A percentile compares a stretch with the other conserved stretches of the same genome.
Evolutionary conservation across 495 filamentous ascomycete genomes (phyloP).

Genomic region (Talaromyces thailandensis): DNA sequence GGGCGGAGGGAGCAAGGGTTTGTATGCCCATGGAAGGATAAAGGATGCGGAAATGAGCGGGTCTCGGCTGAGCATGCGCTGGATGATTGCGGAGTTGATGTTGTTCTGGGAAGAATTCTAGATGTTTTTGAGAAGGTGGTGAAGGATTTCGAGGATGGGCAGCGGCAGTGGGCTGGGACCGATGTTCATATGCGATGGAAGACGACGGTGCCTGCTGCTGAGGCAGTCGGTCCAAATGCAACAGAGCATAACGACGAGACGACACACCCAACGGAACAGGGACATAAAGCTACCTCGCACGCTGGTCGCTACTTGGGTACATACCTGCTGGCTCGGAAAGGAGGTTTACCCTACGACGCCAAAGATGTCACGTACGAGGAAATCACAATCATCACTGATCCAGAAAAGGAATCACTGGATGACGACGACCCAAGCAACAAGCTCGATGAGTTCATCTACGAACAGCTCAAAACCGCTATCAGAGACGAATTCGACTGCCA

Average conservation of each 20-base stretch:
- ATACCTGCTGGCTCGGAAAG: slow-evolving; percentile 21
- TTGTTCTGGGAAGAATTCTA: slow-evolving; percentile 59
- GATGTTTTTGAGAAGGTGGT: slow-evolving; percentile 42
- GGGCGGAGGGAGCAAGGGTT: slow-evolving; percentile 58
- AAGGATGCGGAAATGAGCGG: slow-evolving; percentile 30
- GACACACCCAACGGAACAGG: background rate
- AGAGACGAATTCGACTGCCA: slow-evolving; percentile 75
- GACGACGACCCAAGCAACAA: slow-evolving; percentile 23
- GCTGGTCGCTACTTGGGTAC: slow-evolving; percentile 17
- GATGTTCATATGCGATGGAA: slow-evolving; percentile 19
- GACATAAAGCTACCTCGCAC: slow-evolving; percentile 6
- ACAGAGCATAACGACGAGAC: slow-evolving; percentile 5
- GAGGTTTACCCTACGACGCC: slow-evolving; percentile 22
- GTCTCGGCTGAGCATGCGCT: slow-evolving; percentile 54
- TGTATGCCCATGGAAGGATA: slow-evolving; percentile 54
- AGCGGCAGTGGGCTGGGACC: slow-evolving; percentile 15
- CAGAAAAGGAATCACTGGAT: slow-evolving; percentile 20
- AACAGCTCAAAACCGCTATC: slow-evolving; percentile 47
- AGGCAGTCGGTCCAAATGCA: slow-evolving; percentile 22
- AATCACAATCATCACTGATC: slow-evolving; percentile 7
- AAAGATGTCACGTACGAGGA: slow-evolving; percentile 46
- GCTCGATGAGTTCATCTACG: slow-evolving; percentile 44
- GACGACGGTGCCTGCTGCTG: background rate
- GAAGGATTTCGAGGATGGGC: slow-evolving; percentile 15
- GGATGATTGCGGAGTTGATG: slow-evolving; percentile 67